Evolutionary conservation across 805 yeast genomes (phyloP).

Genomic region (Candida rishiriensis): DNA sequence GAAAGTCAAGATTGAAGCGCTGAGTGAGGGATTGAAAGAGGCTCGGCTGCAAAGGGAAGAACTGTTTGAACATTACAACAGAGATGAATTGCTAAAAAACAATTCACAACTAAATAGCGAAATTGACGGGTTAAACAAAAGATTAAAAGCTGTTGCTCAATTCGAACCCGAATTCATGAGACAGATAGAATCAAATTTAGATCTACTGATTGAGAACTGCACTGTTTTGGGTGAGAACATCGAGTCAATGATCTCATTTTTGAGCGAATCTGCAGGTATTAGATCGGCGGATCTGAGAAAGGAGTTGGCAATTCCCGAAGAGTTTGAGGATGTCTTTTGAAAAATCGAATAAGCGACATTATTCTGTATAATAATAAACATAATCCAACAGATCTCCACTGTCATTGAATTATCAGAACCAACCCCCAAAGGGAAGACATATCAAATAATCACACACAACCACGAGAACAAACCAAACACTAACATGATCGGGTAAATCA

Average conservation of each 20-base stretch:
- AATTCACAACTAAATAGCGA: constrained; percentile 1
- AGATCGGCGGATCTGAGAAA: constrained; percentile 26
- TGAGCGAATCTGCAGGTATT: constrained; percentile 29
- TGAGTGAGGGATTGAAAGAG: constrained; percentile 11
- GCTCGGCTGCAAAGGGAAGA: constrained; percentile 1
- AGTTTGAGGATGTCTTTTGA: constrained; percentile 25
- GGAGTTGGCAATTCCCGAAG: constrained; percentile 43
- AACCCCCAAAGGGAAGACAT: neutral
- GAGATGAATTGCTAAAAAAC: constrained; percentile 3
- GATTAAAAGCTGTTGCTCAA: neutral
- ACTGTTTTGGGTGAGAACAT: constrained; percentile 34
- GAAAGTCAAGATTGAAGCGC: constrained; percentile 3
- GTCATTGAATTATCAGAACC: too few species aligned
- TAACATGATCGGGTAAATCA: constrained; percentile 49
- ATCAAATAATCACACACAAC: constrained; percentile 47
- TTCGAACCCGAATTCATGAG: constrained; percentile 1
- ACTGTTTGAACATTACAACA: constrained; percentile 4
- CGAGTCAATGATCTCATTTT: constrained; percentile 34
- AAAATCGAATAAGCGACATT: neutral
- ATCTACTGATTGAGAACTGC: constrained; percentile 5
- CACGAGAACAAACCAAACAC: constrained; percentile 51
- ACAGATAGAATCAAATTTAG: neutral
- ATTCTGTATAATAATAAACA: neutral
- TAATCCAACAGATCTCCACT: too few species aligned
- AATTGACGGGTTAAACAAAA: neutral